Evolutionary conservation across 1,284 basidiomycete genomes (phyloP).

Genomic region (Melanopsichium pennsylvanicum): DNA sequence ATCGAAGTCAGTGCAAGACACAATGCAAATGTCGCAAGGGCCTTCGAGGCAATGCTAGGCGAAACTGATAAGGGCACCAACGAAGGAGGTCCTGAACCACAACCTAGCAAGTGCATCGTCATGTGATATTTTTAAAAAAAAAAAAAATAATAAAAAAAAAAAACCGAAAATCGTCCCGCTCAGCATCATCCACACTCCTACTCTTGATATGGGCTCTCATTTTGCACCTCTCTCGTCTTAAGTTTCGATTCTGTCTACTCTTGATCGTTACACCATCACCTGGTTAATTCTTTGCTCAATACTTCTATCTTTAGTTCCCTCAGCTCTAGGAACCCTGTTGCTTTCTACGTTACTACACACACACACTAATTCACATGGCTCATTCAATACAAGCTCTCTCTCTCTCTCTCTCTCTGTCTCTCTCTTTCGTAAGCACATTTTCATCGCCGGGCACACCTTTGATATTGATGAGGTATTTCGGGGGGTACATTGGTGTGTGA

Average conservation of each 20-base stretch:
- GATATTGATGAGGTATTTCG: too few species aligned
- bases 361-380: background rate
- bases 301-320: background rate
- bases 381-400: slow-evolving; percentile 2
- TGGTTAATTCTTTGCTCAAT: background rate
- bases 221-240: too few species aligned
- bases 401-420: background rate
- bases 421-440: too few species aligned
- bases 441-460: too few species aligned
- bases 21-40: slow-evolving; percentile 63
- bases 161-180: too few species aligned
- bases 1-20: slow-evolving; percentile 63
- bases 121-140: slow-evolving; percentile 48
- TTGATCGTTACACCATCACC: background rate
- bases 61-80: slow-evolving; percentile 59
- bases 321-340: too few species aligned
- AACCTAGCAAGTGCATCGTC: slow-evolving; percentile 59
- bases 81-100: slow-evolving; percentile 57
- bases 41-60: slow-evolving; percentile 62
- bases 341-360: background rate
- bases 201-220: too few species aligned
- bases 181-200: background rate
- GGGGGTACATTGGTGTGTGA: slow-evolving; percentile 14
- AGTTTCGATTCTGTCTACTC: background rate
- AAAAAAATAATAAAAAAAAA: too few species aligned